Percentiles rank a stretch among this genome's conserved stretches.
phyloP scores from a whole-genome alignment of 768 basidiomycete genomes.

The Boletus sp. region DNA sequence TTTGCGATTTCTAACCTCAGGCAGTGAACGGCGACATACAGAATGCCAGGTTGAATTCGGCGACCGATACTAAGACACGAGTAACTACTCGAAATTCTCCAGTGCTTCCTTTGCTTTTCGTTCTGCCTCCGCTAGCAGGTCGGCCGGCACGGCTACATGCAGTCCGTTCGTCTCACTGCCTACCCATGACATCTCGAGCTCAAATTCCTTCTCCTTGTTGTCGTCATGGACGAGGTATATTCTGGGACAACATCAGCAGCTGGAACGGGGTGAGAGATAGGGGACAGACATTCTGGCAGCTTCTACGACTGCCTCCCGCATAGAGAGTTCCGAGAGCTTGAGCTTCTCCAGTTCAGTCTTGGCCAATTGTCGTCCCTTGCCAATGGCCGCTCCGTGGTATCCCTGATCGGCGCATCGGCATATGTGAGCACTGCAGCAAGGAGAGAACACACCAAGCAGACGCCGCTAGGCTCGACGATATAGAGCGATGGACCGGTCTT shows the following conservation, averaged over 20 bases:
- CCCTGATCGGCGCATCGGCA: constrained; percentile 50
- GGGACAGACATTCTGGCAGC: constrained; percentile 88
- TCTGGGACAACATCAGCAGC: constrained; percentile 41
- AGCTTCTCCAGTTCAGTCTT: constrained; percentile 99
- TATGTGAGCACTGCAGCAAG: background rate
- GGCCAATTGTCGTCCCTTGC: constrained; percentile 96
- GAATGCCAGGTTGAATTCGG: constrained; percentile 10
- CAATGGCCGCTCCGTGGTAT: constrained; percentile 94
- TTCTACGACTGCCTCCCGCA: constrained; percentile 84
- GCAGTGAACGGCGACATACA: background rate
- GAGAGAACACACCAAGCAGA: constrained; percentile 67
- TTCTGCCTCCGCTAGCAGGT: constrained; percentile 83
- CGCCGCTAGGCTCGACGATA: constrained; percentile 93
- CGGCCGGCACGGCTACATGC: constrained; percentile 83
- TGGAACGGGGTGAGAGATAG: background rate
- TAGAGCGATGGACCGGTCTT: constrained; percentile 83
- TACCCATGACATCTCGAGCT: constrained; percentile 97
- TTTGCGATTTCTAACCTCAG: background rate
- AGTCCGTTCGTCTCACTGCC: constrained; percentile 77
- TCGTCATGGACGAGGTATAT: constrained; percentile 98
- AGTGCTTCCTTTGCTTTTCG: constrained; percentile 82
- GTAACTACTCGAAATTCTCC: constrained; percentile 56
- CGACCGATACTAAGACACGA: constrained; percentile 19
- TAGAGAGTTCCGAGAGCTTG: constrained; percentile 75
- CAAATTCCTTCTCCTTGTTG: constrained; percentile 97